Evolutionary conservation across 208 protist genomes (phyloP), one percentile per base, ranked within the genome.

Genomic region (Hexamita inflata): DNA sequence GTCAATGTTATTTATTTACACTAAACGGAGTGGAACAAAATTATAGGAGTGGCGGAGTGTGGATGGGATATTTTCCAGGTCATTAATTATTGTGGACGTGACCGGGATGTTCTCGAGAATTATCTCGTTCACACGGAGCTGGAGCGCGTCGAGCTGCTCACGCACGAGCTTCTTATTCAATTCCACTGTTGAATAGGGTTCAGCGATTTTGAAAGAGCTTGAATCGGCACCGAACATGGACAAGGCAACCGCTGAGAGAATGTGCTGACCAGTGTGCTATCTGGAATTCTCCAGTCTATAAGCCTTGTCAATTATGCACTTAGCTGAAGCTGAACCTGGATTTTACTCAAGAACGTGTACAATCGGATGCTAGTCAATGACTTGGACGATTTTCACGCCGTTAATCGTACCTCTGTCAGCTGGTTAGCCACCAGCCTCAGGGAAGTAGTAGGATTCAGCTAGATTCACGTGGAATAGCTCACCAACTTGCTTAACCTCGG

Each of bases 211-310:
- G 60, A 38, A 66, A 24, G 60, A 66, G 19, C 24, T 38, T 34
- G 60, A 38, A 34, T 15, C 30, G 15, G 60, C 60, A 15, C 30
- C 24, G 60, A 40, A 66, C 13, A 15, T 38, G 13, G 15, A 30
- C 34, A 38, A 15, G 13, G 60, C 60, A 66, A 66, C 60, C 15
- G 24, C 29, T 15, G 24, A 38, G 34, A 66, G 60, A 34, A 66
- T 66, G 34, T 66, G 60, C 34, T 66, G 60, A 15, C 60, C 60
- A 66, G 60, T 66, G 34, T 66, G 60, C 15, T 15, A 40, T 66
- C 15, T n/a, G 15, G 24, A 38, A 66, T 66, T 66, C 30, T 40
- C 24, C 19, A 15, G 15, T 38, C 60, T 15, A 38, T 66, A 66
- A 15, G 19, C 29, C 30, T 66, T 34, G 30, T 66, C 30, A 30